Evolutionary conservation across 2,329 filamentous ascomycete genomes (phyloP).

Genomic region (Neofusicoccum sp.): DNA sequence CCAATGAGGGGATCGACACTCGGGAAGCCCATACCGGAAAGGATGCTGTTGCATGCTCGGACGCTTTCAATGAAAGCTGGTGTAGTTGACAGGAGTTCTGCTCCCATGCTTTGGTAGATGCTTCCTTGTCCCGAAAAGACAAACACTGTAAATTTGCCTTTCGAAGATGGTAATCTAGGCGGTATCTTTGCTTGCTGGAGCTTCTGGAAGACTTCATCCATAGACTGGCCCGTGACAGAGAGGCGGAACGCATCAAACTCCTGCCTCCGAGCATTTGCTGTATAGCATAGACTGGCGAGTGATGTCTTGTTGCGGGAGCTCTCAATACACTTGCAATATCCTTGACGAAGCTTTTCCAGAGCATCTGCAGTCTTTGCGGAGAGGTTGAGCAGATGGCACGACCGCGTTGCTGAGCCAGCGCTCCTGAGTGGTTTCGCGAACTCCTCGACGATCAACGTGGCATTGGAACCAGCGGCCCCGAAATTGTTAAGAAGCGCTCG

Average conservation of each 20-base stretch:
- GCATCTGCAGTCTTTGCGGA: neutral
- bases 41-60: slow-evolving; percentile 13
- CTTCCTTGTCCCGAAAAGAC: slow-evolving; percentile 20
- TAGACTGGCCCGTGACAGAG: neutral
- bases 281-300: neutral
- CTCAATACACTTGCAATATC: neutral
- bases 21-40: neutral
- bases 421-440: neutral
- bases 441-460: slow-evolving; percentile 19
- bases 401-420: neutral
- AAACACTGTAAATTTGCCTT: neutral
- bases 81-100: slow-evolving; percentile 16
- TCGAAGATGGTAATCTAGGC: neutral
- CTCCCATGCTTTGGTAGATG: slow-evolving; percentile 18
- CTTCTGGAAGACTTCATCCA: neutral
- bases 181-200: neutral
- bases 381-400: neutral
- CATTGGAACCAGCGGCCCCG: slow-evolving; percentile 26
- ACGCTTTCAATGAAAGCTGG: slow-evolving; percentile 22
- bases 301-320: neutral
- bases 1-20: slow-evolving; percentile 24
- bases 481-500: slow-evolving; percentile 25
- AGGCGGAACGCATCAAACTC: neutral
- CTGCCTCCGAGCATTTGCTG: neutral
- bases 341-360: neutral